phyloP scores from a whole-genome alignment of 2,329 filamentous ascomycete genomes.

The Neocucurbitaria cava region DNA sequence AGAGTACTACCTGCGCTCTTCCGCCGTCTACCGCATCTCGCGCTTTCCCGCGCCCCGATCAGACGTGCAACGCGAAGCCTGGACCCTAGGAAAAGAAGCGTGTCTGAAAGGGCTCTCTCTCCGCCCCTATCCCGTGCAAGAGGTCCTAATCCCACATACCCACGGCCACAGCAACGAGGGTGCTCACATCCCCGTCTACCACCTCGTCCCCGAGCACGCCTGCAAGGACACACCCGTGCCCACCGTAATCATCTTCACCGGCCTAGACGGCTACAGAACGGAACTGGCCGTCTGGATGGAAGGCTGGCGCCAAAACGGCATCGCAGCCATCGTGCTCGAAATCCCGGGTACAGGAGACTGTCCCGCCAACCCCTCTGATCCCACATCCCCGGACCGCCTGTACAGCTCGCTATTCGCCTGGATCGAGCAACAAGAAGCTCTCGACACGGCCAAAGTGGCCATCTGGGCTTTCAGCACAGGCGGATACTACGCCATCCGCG shows the following conservation, averaged over 20 bases:
- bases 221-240: slow-evolving; percentile 55
- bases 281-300: slow-evolving; percentile 62
- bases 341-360: slow-evolving; percentile 66
- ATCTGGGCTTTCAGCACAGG: slow-evolving; percentile 67
- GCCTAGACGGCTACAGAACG: slow-evolving; percentile 66
- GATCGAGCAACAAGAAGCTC: slow-evolving; percentile 55
- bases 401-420: slow-evolving; percentile 63
- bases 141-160: slow-evolving; percentile 67
- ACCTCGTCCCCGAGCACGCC: slow-evolving; percentile 63
- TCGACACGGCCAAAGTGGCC: slow-evolving; percentile 58
- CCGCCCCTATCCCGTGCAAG: slow-evolving; percentile 62
- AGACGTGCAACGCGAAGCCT: slow-evolving; percentile 65
- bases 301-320: slow-evolving; percentile 57
- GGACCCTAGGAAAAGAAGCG: slow-evolving; percentile 68
- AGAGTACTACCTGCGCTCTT: slow-evolving; percentile 63
- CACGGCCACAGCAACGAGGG: slow-evolving; percentile 61
- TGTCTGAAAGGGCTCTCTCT: slow-evolving; percentile 63
- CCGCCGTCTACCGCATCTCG: slow-evolving; percentile 73
- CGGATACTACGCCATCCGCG: slow-evolving; percentile 64
- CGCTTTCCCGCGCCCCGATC: slow-evolving; percentile 68
- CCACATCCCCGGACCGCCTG: slow-evolving; percentile 59
- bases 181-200: slow-evolving; percentile 67
- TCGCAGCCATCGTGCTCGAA: slow-evolving; percentile 61
- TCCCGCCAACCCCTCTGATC: slow-evolving; percentile 57
- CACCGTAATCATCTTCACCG: slow-evolving; percentile 63